Base-by-base conservation (phyloP, 2,329 filamentous ascomycete genomes). In the Dissoconium aciculare region DNA sequence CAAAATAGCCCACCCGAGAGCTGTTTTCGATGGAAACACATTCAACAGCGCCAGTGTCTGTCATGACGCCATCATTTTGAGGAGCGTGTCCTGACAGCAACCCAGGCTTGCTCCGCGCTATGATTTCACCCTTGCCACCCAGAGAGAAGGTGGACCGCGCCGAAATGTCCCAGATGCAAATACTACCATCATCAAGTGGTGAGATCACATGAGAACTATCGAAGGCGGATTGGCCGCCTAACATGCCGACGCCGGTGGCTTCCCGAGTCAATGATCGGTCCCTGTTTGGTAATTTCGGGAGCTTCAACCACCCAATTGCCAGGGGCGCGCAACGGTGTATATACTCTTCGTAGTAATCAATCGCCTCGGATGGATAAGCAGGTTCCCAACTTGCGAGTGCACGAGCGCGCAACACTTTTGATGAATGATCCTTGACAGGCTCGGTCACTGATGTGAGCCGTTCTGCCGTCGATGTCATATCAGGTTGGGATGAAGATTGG, bases 261-360 rank as follows among this genome's bases (percentile, higher is more conserved):
- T 91, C 82, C 19, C 71, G 57, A 15, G 61, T 51, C 34, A 69
- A 50, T 6, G 56, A 49, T 4, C 53, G 49, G 17, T 58, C 58
- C 21, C 42, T 41, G 4, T 60, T 27, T 54, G 60, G 30, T 13
- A 46, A 35, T 15, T 47, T 43, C 16, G 77, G 74, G 32, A 70
- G 64, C 48, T 84, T 68, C 25, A 91, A 63, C 85, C 85, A 94
- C 44, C 69, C 76, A 31, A 83, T 62, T 10, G 66, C 66, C n/a
- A 83, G 64, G 0, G 76, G 74, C 1, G 73, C 83, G 54, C 85
- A 68, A 17, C 85, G 69, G 31, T 85, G 81, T 39, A 91, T 77
- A 49, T 84, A 93, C 54, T 94, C 85, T 33, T 79, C 69, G 52
- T 92, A 93, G 78, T 83, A 94, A 28, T 79, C 73, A 12, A 85